Base-by-base conservation (phyloP, 2,329 filamentous ascomycete species). In the Anthostomella pinea region DNA sequence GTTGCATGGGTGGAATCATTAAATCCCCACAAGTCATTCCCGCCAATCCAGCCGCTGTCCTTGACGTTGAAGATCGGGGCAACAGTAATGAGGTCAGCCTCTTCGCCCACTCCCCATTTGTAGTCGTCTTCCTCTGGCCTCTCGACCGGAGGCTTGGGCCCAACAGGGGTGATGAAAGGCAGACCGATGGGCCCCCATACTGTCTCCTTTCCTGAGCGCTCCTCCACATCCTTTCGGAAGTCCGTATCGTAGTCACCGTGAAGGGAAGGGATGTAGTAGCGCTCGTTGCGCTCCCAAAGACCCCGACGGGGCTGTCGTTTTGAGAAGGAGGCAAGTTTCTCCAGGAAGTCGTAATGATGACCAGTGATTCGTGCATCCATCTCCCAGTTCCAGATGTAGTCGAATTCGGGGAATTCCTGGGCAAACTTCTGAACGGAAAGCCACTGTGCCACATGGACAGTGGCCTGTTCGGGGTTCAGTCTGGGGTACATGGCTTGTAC, bases 381-480 rank as follows among this genome's bases (percentile, higher is more conserved):
- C 57, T 93, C 87, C 86, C 85, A 90, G 58, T 91, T 90, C 85
- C 87, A 93, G 49, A 88, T 73, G 52, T 77, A 88, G 49, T 90
- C 84, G 47, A 86, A 93, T 52, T 91, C 80, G 0, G 85, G 85
- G 52, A 88, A 82, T 32, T 84, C 82, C 52, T 84, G 74, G 40
- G 78, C 78, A 56, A 90, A 89, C 62, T 82, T 83, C 56, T 89
- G 85, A 3, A 89, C 72, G 5, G 83, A 82, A 48, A 87, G 72
- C 69, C 82, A 87, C 52, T 87, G 82, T 19, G 74, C 69, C 18
- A 71, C 70, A 50, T 79, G 75, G n/a, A 79, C 77, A 33, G 63
- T 68, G 42, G 68, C 60, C 38, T 71, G 69, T 34, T 70, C 63
- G 6, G 64, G 75, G 38, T 85, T 80, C 21, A 94, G 72, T 25